Percentiles rank a stretch among this genome's conserved stretches.
Evolutionary conservation across 2,329 filamentous ascomycete genomes (phyloP).

Genomic region (Ascochyta viciae-villosae): DNA sequence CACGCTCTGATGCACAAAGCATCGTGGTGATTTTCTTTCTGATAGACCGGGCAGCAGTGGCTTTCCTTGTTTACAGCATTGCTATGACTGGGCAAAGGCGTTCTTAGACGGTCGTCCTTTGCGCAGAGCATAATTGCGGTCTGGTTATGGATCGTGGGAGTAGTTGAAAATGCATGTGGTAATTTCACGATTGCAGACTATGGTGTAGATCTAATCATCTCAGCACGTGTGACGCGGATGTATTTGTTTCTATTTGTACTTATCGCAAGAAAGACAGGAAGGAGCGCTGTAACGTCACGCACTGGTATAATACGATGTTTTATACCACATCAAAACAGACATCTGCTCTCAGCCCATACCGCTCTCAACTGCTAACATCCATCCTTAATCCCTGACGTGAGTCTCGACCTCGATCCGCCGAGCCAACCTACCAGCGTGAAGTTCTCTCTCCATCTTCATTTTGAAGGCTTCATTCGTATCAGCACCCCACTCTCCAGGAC

Average conservation of each 20-base stretch:
- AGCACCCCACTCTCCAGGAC: too few relatives aligned
- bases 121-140: conserved; percentile 11
- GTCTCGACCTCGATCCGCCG: too few relatives aligned
- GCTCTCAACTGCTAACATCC: too few relatives aligned
- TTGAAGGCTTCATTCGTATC: too few relatives aligned
- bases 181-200: conserved; percentile 2
- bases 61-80: conserved; percentile 19
- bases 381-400: too few relatives aligned
- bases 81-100: conserved; percentile 19
- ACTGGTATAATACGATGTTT: too few relatives aligned
- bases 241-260: not conserved
- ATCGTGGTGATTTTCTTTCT: conserved; percentile 1
- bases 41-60: conserved; percentile 12
- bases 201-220: not conserved
- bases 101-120: conserved; percentile 20
- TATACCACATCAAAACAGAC: too few relatives aligned
- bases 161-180: conserved; percentile 19
- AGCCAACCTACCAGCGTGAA: too few relatives aligned
- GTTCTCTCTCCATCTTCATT: too few relatives aligned
- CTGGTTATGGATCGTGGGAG: conserved; percentile 5
- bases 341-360: too few relatives aligned
- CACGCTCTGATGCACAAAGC: not conserved
- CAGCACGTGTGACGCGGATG: not conserved
- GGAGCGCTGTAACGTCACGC: too few relatives aligned
- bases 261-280: too few relatives aligned